Conservation (phyloP, 1,284 basidiomycete genomes). For the Pseudozyma thailandica region DNA sequence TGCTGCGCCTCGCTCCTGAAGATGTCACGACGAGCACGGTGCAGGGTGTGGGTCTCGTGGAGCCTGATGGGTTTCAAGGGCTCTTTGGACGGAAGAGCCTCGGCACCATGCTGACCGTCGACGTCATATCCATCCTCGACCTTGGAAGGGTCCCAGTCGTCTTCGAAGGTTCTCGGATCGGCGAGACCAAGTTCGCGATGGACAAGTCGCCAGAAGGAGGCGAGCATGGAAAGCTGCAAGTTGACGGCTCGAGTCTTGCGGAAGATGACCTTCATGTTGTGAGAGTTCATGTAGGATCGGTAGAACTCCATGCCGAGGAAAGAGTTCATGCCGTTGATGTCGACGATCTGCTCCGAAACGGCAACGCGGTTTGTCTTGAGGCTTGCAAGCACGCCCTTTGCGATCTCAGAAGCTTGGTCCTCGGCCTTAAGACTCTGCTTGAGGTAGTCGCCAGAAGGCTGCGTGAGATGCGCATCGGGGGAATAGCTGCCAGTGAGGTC, state of each 20-base stretch:
- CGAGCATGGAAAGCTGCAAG: conserved; percentile 36
- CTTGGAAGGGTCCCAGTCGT: conserved; percentile 18
- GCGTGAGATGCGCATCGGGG: not conserved
- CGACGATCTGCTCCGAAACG: conserved; percentile 24
- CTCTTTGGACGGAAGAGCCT: conserved; percentile 57
- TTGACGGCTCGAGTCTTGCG: conserved; percentile 28
- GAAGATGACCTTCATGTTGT: conserved; percentile 64
- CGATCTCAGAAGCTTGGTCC: conserved; percentile 23
- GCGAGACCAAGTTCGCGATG: conserved; percentile 26
- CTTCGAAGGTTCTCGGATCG: conserved; percentile 19
- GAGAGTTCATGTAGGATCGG: conserved; percentile 68
- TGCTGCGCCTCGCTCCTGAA: conserved; percentile 69
- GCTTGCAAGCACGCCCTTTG: conserved; percentile 13
- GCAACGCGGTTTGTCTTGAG: conserved; percentile 19
- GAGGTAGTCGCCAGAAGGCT: conserved; percentile 21
- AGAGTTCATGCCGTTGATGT: conserved; percentile 35
- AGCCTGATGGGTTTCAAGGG: conserved; percentile 67
- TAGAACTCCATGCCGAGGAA: conserved; percentile 69
- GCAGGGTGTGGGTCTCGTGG: conserved; percentile 47
- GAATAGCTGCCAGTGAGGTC: not conserved
- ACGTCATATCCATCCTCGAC: conserved; percentile 24
- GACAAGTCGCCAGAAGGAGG: conserved; percentile 39
- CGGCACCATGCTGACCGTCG: conserved; percentile 58
- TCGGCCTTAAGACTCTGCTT: conserved; percentile 21
- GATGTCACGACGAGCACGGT: conserved; percentile 69